Evolutionary conservation across 2,329 filamentous ascomycete species (phyloP).

Genomic region (Hawksworthiomyces lignivorus): DNA sequence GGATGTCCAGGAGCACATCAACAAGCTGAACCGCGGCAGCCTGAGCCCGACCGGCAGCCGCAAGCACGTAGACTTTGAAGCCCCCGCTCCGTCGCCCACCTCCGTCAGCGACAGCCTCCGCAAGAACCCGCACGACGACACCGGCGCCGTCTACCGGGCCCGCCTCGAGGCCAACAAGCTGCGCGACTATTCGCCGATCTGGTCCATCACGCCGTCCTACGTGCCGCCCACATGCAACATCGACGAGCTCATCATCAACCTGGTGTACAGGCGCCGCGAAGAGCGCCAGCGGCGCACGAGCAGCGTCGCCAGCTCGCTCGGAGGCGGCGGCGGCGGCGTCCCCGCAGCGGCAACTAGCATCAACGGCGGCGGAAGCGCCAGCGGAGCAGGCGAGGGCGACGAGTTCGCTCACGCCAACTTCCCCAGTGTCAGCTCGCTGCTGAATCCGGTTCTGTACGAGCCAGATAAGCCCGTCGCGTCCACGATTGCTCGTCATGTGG

Average conservation of each 20-base stretch:
- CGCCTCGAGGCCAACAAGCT: conserved; percentile 8
- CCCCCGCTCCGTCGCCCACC: not conserved
- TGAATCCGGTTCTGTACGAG: conserved; percentile 8
- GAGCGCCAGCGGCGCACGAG: not conserved
- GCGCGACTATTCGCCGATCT: conserved; percentile 8
- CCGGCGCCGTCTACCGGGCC: conserved; percentile 1
- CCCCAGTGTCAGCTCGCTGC: conserved; percentile 8
- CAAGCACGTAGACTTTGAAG: not conserved
- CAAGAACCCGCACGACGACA: not conserved
- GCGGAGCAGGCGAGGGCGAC: not conserved
- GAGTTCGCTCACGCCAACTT: conserved; percentile 1
- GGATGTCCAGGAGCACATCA: too few relatives aligned
- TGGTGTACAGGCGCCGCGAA: not conserved
- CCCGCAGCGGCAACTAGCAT: not conserved
- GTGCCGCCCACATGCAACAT: conserved; percentile 5
- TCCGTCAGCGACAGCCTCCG: not conserved
- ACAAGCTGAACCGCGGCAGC: too few relatives aligned
- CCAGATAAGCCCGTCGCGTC: not conserved
- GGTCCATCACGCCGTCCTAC: conserved; percentile 7
- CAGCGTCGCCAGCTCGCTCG: not conserved
- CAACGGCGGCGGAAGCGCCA: not conserved
- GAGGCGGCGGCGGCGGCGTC: not conserved
- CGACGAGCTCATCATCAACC: conserved; percentile 5
- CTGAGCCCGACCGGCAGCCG: not conserved
- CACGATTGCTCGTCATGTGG: conserved; percentile 5